Evolutionary conservation across 306 rosid genomes (phyloP).

Genomic region (Trifolium dubium): DNA sequence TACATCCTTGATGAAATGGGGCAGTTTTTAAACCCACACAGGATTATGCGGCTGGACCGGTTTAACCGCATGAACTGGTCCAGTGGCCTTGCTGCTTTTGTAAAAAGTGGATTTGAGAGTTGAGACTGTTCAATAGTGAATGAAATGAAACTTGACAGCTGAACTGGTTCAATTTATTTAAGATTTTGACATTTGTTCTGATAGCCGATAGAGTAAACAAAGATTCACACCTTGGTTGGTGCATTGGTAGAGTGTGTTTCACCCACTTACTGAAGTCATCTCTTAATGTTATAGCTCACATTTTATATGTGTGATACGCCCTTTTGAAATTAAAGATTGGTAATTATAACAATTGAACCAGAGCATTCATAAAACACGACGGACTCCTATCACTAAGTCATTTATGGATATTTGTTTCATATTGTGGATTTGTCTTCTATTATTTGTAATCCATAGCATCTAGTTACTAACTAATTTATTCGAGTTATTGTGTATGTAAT

Average conservation of each 20-base stretch:
- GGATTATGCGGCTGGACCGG: neutral
- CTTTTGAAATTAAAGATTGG: neutral
- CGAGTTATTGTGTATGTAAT: neutral
- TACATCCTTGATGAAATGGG: neutral
- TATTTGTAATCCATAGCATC: slow-evolving; percentile 21
- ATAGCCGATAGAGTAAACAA: neutral
- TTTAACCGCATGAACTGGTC: slow-evolving; percentile 20
- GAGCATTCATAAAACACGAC: slow-evolving; percentile 18
- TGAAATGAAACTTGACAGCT: neutral
- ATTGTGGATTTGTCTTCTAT: neutral
- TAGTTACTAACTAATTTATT: slow-evolving; percentile 8
- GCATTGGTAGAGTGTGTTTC: slow-evolving; percentile 2
- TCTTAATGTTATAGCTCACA: slow-evolving; percentile 1
- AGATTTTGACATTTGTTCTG: neutral
- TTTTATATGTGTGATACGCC: slow-evolving; percentile 2
- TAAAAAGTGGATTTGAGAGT: slow-evolving; percentile 17
- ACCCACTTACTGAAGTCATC: neutral
- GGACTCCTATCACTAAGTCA: neutral
- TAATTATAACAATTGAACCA: slow-evolving; percentile 16
- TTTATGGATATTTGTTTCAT: slow-evolving; percentile 1
- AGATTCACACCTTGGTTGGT: slow-evolving; percentile 21
- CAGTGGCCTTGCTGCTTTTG: neutral
- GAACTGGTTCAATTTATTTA: slow-evolving; percentile 14
- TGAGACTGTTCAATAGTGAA: neutral
- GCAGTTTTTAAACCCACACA: slow-evolving; percentile 2